These are phyloP conservation scores for Aristolochia contorta DNA, from an alignment of 164 flowering plant species.

Conservation along the genomic window DNA sequence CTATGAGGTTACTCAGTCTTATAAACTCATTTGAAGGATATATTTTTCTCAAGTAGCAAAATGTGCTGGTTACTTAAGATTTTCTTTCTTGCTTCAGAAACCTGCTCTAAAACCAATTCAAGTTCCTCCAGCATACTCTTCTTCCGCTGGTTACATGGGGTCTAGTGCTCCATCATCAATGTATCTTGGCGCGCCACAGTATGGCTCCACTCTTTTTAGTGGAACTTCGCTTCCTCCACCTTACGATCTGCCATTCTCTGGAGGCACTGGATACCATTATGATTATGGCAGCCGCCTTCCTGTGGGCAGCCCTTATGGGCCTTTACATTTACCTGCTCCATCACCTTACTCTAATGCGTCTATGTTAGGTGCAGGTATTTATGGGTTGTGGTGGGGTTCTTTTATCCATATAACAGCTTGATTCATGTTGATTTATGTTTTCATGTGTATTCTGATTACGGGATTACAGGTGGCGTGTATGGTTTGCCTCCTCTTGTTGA, in stretches of 20 bases:
- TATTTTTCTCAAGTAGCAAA: too few relatives aligned
- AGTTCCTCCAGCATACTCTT: slow-evolving; percentile 50
- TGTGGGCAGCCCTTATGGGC: slow-evolving; percentile 80
- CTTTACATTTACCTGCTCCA: slow-evolving; percentile 68
- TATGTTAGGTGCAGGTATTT: slow-evolving; percentile 64
- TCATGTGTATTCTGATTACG: too few relatives aligned
- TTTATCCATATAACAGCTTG: background rate
- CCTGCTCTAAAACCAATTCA: slow-evolving; percentile 66
- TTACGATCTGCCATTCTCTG: slow-evolving; percentile 75
- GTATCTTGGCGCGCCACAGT: slow-evolving; percentile 72
- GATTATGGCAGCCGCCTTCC: slow-evolving; percentile 68
- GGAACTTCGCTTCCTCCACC: slow-evolving; percentile 63
- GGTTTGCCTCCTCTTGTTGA: slow-evolving; percentile 77
- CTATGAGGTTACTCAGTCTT: background rate
- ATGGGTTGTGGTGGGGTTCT: background rate
- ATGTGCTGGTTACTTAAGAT: too few relatives aligned
- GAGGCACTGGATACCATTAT: slow-evolving; percentile 79
- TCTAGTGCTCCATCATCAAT: slow-evolving; percentile 77
- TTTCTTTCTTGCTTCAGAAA: slow-evolving; percentile 37
- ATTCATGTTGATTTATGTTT: too few relatives aligned
- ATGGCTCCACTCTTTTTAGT: slow-evolving; percentile 73
- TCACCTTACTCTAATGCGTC: slow-evolving; percentile 75
- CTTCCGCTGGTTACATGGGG: slow-evolving; percentile 55
- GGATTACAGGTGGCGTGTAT: slow-evolving; percentile 60
- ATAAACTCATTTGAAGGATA: too few relatives aligned